Base-by-base conservation (phyloP, 257 asterid species). In the Cruciata laevipes region DNA sequence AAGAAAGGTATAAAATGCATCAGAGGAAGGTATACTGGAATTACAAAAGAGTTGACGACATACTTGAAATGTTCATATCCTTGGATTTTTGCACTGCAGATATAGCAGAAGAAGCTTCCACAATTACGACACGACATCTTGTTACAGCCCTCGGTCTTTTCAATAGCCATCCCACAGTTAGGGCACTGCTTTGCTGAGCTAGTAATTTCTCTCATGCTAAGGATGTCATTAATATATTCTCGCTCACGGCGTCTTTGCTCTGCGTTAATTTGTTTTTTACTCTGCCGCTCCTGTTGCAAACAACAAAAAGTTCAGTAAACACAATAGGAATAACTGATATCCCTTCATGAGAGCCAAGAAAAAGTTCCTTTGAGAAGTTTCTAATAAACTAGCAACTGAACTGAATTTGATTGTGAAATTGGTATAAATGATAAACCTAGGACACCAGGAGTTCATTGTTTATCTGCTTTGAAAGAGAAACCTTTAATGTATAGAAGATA, bases 61-160 rank as follows among this genome's bases (percentile, higher is more conserved):
- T 24, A 86, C 98, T 95, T 83, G 84, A 82, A 93, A 78, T 87
- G 95, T n/a, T 88, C 97, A 75, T 93, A 93, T 77, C 96, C 98
- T 25, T 76, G 49, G 64, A 89, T 89, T 18, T 85, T 83, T 71
- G 82, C 35, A 73, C 78, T 83, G 79, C 97, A 93, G 31, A 80
- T 83, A 61, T 87, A 86, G 86, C 97, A 93, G 82, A 93, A 93
- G 73, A 78, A 83, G 51, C 69, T 67, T 67, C 94, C 96, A 74
- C 97, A 92, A 71, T 88, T 92, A 2, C 74, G 65, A 68, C 97
- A 93, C 67, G 63, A 84, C 83, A 93, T 88, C 81, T 89, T 93
- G 76, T 93, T 93, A 90, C 98, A 93, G 64, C 97, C 98, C 80
- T 83, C 98, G 25, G 82, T 81, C 70, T 91, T 84, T 25, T 93